Evolutionary conservation across 2,329 filamentous ascomycete genomes (phyloP).

Genomic region (Helminthosporium solani): DNA sequence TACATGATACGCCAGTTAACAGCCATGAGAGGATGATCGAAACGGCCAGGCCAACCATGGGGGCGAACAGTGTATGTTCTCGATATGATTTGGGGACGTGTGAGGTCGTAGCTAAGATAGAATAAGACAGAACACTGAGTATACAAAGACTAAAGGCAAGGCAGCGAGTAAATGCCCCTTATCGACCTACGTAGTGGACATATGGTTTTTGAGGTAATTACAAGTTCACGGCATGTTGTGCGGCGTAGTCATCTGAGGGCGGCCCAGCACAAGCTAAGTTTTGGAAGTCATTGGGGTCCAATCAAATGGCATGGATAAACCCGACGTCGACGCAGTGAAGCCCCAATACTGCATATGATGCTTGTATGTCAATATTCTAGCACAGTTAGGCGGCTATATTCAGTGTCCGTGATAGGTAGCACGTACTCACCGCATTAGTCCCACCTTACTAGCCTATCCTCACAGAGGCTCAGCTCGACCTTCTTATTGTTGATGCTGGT

Average conservation of each 20-base stretch:
- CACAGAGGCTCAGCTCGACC: no score
- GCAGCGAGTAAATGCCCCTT: background rate
- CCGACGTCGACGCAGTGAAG: no score
- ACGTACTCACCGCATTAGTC: no score
- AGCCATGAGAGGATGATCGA: background rate
- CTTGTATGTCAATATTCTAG: no score
- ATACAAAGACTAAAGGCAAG: no score
- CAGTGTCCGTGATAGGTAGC: no score
- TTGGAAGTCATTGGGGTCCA: no score
- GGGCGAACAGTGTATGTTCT: background rate
- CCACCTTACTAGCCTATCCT: no score
- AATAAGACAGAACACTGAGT: background rate
- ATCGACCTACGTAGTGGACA: background rate
- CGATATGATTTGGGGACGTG: background rate
- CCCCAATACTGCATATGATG: no score
- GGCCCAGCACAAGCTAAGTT: background rate
- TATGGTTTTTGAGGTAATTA: background rate
- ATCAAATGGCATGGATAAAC: no score
- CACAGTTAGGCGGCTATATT: no score
- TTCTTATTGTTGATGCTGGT: no score
- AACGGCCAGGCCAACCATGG: background rate
- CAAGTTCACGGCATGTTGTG: background rate
- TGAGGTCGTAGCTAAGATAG: background rate
- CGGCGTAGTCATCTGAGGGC: background rate
- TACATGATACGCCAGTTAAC: slow-evolving; percentile 1